Base-by-base conservation (phyloP, 78 protist genomes). In the Dictyostelium purpureum region DNA sequence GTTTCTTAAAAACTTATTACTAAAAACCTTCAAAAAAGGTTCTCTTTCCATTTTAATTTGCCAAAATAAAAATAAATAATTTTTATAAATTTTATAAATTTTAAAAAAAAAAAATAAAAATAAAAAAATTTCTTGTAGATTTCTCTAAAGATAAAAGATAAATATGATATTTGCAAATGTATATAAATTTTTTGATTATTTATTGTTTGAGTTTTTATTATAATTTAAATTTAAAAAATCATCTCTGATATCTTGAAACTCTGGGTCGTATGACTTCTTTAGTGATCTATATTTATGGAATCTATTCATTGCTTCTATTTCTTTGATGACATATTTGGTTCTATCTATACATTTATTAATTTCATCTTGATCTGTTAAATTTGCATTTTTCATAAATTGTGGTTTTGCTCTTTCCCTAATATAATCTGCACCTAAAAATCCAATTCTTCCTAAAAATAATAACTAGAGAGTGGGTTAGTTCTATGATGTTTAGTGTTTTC, bases 321-420 rank as follows among this genome's bases (percentile, higher is more conserved):
- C 91, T 45, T 59, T 59, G 3, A 83, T 59, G 1, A 83, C 91
- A 59, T 83, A 83, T 73, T 71, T 83, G 6, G 91, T 83, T 83
- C 91, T 70, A 11, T 83, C 81, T 59, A 83, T 70, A 83, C 91
- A 83, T 45, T 73, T 42, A 43, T 83, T 83, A 2, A 83, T 83
- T 73, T 83, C 71, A 45, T 83, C 24, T 11, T 56, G 5, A 83
- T 83, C 81, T 42, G 91, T 83, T 54, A 83, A n/a, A 71, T 83
- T 35, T 11, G 79, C 71, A 73, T 83, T 83, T 28, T 61, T 54
- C 40, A 83, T 11, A 28, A 83, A 83, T 38, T 83, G 91, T 19
- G 91, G 91, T 73, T 83, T 83, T 18, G 91, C 91, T 59, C n/a
- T 83, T 42, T 70, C 77, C 28, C 91, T 83, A 28, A 83, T 65